Percentiles rank a stretch among this genome's conserved stretches.
Conservation (phyloP, 257 asterid species). For the Nicotiana obtusifolia region DNA sequence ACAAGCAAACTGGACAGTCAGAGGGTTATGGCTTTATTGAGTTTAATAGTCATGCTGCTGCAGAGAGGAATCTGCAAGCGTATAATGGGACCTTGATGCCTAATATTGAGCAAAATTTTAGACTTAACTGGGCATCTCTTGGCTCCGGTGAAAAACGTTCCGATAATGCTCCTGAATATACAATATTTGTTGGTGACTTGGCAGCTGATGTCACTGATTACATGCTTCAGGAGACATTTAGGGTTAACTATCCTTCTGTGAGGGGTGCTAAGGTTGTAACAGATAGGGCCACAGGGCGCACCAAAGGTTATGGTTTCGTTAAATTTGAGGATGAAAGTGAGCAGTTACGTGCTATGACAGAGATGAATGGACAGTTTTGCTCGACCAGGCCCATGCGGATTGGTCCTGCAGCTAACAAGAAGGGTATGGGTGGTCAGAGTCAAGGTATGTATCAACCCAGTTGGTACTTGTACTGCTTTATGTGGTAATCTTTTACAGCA, state of each 20-base stretch:
- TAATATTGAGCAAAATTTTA: constrained; percentile 49
- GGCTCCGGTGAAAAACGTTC: constrained; percentile 72
- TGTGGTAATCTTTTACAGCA: constrained; percentile 6
- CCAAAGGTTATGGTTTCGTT: constrained; percentile 88
- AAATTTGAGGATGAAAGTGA: constrained; percentile 83
- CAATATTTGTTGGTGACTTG: constrained; percentile 85
- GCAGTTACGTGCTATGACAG: constrained; percentile 72
- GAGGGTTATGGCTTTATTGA: constrained; percentile 89
- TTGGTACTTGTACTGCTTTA: neutral
- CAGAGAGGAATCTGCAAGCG: constrained; percentile 52
- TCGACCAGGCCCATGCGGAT: constrained; percentile 87
- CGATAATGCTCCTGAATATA: constrained; percentile 63
- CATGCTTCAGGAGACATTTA: constrained; percentile 63
- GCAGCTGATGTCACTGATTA: constrained; percentile 83
- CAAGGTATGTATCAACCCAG: constrained; percentile 38
- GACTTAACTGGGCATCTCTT: constrained; percentile 78
- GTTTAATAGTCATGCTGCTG: constrained; percentile 55
- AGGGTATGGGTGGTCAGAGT: constrained; percentile 44
- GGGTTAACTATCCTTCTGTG: constrained; percentile 52
- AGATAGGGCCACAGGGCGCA: constrained; percentile 71
- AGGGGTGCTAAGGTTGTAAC: constrained; percentile 83
- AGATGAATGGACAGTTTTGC: constrained; percentile 79
- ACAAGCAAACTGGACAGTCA: constrained; percentile 61
- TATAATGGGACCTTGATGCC: constrained; percentile 68
- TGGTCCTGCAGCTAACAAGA: constrained; percentile 86